These are phyloP conservation scores for Mucor piriformis DNA, from an alignment of 371 early-diverging fungal genomes.

Conservation along the genomic window DNA sequence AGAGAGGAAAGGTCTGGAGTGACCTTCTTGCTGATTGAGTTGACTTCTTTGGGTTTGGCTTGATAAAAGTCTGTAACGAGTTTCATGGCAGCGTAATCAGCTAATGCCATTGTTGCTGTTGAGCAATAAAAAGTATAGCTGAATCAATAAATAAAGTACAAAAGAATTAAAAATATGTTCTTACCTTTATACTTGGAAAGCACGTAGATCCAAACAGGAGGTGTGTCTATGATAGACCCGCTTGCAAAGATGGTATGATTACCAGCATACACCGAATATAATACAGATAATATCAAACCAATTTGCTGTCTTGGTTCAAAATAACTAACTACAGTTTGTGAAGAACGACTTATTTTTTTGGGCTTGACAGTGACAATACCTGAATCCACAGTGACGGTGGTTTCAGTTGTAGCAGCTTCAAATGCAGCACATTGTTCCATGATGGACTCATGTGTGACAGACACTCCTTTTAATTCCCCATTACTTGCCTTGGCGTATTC, in stretches of 20 bases:
- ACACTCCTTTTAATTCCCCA: slow-evolving; percentile 86
- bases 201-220: slow-evolving; percentile 73
- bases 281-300: slow-evolving; percentile 71
- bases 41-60: slow-evolving; percentile 44
- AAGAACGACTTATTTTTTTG: slow-evolving; percentile 2
- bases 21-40: slow-evolving; percentile 53
- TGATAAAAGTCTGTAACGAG: slow-evolving; percentile 47
- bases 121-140: background rate
- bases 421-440: slow-evolving; percentile 67
- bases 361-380: slow-evolving; percentile 18
- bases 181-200: slow-evolving; percentile 63
- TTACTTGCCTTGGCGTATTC: slow-evolving; percentile 83
- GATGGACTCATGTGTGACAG: slow-evolving; percentile 77
- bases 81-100: slow-evolving; percentile 69
- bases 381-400: slow-evolving; percentile 3
- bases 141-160: background rate
- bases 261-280: slow-evolving; percentile 75
- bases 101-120: slow-evolving; percentile 66
- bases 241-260: slow-evolving; percentile 67
- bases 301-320: slow-evolving; percentile 86
- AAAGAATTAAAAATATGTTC: background rate
- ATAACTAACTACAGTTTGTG: slow-evolving; percentile 63
- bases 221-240: slow-evolving; percentile 64
- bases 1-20: slow-evolving; percentile 62
- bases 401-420: slow-evolving; percentile 34